A percentile compares a stretch with the other conserved stretches of the same genome.
These are phyloP conservation scores for Aspergillus egyptiacus DNA, from an alignment of 495 filamentous ascomycete species.

Conservation along the genomic window DNA sequence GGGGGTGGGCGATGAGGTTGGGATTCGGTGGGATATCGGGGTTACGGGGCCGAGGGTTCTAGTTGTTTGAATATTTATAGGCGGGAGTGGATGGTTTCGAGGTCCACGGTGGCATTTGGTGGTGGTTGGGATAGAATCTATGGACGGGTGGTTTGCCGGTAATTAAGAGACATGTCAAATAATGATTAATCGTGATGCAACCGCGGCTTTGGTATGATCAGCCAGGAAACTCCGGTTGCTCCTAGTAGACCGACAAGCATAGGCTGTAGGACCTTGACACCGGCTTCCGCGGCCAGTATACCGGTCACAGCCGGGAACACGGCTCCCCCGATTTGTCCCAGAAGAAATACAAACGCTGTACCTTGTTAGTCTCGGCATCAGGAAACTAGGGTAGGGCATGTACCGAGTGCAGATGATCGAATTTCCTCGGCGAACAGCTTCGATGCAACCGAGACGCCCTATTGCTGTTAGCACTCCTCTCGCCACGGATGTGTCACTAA, in stretches of 20 bases:
- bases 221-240: conserved; percentile 28
- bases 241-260: conserved; percentile 28
- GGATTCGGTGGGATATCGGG: conserved; percentile 15
- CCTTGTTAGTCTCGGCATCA: not conserved
- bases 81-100: no score
- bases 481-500: not conserved
- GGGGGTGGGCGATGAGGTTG: conserved; percentile 11
- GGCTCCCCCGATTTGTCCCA: conserved; percentile 26
- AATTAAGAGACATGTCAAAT: not conserved
- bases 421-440: conserved; percentile 26
- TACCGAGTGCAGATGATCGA: conserved; percentile 25
- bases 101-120: no score
- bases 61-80: conserved; percentile 5
- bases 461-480: not conserved
- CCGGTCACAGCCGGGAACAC: conserved; percentile 28
- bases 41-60: conserved; percentile 9
- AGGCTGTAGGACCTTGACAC: conserved; percentile 28
- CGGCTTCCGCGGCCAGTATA: conserved; percentile 20
- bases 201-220: conserved; percentile 31
- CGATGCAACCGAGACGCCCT: conserved; percentile 29
- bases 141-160: no score
- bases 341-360: conserved; percentile 28
- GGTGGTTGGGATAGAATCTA: no score
- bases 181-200: conserved; percentile 7
- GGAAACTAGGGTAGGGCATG: not conserved